Conservation (phyloP, 306 rosid species). For the Spatholobus suberectus region DNA sequence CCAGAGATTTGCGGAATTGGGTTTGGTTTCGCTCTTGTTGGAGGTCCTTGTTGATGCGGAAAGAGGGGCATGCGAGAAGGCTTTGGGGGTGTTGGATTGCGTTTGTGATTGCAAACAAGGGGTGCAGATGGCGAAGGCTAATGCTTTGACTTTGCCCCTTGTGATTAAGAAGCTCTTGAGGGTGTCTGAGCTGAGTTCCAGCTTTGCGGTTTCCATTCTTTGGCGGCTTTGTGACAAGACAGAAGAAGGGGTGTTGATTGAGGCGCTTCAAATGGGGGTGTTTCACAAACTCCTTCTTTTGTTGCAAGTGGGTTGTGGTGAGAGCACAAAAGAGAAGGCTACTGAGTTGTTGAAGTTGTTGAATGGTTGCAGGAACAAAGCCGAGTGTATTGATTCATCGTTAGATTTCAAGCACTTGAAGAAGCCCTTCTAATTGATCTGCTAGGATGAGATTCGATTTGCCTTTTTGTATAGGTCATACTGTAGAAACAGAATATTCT, state of each 20-base stretch:
- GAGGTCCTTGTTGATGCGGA: conserved; percentile 75
- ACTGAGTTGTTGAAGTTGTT: conserved; percentile 73
- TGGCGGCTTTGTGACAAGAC: conserved; percentile 70
- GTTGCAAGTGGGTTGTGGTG: conserved; percentile 82
- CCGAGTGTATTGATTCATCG: conserved; percentile 74
- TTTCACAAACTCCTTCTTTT: conserved; percentile 83
- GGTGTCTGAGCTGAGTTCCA: conserved; percentile 66
- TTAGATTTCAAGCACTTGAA: conserved; percentile 73
- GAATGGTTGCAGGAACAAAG: conserved; percentile 60
- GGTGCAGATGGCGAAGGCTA: conserved; percentile 54
- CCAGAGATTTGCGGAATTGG: conserved; percentile 65
- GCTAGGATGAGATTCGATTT: conserved; percentile 1
- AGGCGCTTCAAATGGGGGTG: conserved; percentile 73
- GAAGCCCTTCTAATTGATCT: conserved; percentile 56
- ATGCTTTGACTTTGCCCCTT: conserved; percentile 78
- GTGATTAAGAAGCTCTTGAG: conserved; percentile 78
- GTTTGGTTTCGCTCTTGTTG: conserved; percentile 63
- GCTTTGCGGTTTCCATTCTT: conserved; percentile 64
- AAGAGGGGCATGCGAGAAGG: conserved; percentile 65
- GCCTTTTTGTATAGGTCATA: conserved; percentile 14
- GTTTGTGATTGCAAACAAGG: conserved; percentile 65
- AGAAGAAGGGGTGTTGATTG: conserved; percentile 53
- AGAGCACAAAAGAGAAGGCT: conserved; percentile 67
- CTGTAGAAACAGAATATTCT: conserved; percentile 28
- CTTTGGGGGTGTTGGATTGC: conserved; percentile 66